Base-by-base conservation (phyloP, 495 filamentous ascomycete genomes). In the Margaritispora aquatica region DNA sequence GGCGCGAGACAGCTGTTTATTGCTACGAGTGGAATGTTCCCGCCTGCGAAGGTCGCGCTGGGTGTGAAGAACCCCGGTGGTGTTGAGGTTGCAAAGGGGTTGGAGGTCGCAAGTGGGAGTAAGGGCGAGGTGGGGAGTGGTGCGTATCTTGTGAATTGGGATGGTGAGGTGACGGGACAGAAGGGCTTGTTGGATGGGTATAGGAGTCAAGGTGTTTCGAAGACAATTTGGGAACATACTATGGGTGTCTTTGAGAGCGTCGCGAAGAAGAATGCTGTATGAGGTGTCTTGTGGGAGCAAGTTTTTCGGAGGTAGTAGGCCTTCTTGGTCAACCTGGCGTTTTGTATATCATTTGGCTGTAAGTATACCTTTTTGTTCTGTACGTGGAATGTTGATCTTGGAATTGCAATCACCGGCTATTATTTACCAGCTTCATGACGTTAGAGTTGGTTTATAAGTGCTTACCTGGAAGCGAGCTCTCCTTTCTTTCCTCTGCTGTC, bases 1-100 rank as follows among this genome's bases (percentile, higher is more conserved):
- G 76, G 75, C 5, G 66, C 75, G 55, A 66, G 77, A 19, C 75
- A 78, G 63, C 62, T 78, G 50, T 78, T 72, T 63, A 66, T 68
- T 17, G 71, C 72, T 26, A 79, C 73, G 29, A 78, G 72, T 67
- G 64, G 60, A 8, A 61, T 65, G 13, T 80, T 66, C 59, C 64
- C 74, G 2, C 64, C 73, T 23, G 23, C 27, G 8, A 64, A 59
- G n/a, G 55, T 57, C 59, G 1, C 49, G 27, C 11, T 47, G 41
- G 19, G 61, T 52, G 9, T 55, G 26, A 7, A 48, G 38, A 4
- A 29, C 61, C 7, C 52, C 1, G 36, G 24, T 11, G 65, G 60
- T 3, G 47, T 60, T 15, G 38, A 44, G 20, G 27, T 21, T 11
- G 9, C 51, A 1, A 61, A 66, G 26, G 62, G 36, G 0, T 19